These are phyloP conservation scores for Arthroderma sp. DNA, from an alignment of 2,329 filamentous ascomycete species.

Conservation along the genomic window DNA sequence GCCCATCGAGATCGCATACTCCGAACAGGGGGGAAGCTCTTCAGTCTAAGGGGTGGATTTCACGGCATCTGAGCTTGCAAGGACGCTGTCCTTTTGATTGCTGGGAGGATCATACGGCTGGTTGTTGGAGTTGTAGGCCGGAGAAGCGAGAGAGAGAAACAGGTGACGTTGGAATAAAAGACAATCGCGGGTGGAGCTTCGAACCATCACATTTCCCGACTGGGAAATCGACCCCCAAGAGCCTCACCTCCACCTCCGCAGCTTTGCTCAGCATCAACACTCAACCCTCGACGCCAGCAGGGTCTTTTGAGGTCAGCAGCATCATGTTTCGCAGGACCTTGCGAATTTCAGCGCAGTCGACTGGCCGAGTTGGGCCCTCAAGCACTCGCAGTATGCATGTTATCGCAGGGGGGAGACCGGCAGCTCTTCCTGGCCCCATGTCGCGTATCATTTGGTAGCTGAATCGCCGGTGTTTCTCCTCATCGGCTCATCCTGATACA, in stretches of 20 bases:
- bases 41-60: not conserved
- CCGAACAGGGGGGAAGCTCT: not conserved
- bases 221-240: not conserved
- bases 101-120: too few species aligned
- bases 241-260: not conserved
- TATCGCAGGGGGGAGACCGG: not conserved
- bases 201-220: not conserved
- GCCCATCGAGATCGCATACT: not conserved
- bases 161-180: constrained; percentile 1
- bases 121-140: not conserved
- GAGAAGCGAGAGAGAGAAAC: not conserved
- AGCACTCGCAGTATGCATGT: not conserved
- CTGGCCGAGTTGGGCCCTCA: not conserved
- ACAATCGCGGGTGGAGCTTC: not conserved
- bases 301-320: not conserved
- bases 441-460: not conserved
- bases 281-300: not conserved
- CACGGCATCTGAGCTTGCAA: not conserved
- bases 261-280: not conserved
- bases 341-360: not conserved
- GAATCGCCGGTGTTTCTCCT: constrained; percentile 1
- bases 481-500: too few species aligned
- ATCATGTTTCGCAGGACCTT: not conserved
- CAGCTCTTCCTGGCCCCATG: not conserved
- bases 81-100: not conserved